Conservation (phyloP, 495 filamentous ascomycete genomes). For the Neurospora tetraspora region DNA sequence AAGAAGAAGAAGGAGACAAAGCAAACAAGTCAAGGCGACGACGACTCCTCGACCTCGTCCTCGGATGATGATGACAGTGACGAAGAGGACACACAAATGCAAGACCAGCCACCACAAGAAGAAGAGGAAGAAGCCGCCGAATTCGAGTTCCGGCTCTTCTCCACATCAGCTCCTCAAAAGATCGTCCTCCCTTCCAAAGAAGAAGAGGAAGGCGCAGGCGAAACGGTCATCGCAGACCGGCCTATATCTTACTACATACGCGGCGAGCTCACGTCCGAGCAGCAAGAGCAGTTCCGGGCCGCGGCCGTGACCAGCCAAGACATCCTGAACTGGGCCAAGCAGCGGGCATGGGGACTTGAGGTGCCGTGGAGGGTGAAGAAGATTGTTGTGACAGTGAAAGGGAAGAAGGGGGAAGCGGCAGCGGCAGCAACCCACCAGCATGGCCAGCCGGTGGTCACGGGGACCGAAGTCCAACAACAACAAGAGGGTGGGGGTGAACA, state of each 20-base stretch:
- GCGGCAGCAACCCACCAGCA: not conserved
- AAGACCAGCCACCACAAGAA: slow-evolving; percentile 1
- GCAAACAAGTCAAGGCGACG: not conserved
- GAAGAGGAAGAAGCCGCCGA: slow-evolving; percentile 22
- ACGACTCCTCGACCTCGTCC: not conserved
- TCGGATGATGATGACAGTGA: not conserved
- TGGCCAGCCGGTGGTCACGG: not conserved
- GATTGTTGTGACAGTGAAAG: slow-evolving; percentile 13
- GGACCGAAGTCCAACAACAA: not conserved
- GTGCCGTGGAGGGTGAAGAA: slow-evolving; percentile 46
- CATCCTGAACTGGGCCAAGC: slow-evolving; percentile 27
- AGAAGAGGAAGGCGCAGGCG: slow-evolving; percentile 17
- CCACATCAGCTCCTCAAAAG: slow-evolving; percentile 27
- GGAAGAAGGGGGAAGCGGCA: not conserved
- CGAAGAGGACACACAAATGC: not conserved
- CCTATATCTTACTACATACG: slow-evolving; percentile 37
- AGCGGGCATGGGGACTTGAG: slow-evolving; percentile 41
- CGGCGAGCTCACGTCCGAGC: slow-evolving; percentile 19
- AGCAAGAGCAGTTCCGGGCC: slow-evolving; percentile 20
- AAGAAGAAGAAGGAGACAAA: slow-evolving; percentile 1
- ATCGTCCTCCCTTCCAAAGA: slow-evolving; percentile 24
- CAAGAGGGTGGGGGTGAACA: not conserved
- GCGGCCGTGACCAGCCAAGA: slow-evolving; percentile 37
- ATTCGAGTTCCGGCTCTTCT: slow-evolving; percentile 45
- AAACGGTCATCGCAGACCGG: slow-evolving; percentile 29